Base-by-base conservation (phyloP, 345 rosid genomes). In the Eucalyptus victrix region DNA sequence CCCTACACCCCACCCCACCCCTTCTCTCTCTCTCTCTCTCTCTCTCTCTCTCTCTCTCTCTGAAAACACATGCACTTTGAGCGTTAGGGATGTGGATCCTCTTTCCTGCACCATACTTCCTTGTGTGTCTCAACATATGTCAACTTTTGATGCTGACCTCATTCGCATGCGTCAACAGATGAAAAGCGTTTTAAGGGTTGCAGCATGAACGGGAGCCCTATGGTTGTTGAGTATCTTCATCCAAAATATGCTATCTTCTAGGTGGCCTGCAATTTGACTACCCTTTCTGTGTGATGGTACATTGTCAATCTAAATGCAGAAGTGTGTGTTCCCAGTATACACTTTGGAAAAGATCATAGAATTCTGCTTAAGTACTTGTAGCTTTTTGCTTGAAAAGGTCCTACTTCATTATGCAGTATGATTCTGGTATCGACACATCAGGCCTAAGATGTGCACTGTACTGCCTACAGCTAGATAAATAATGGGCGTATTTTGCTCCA, bases 111-210 rank as follows among this genome's bases (percentile, higher is more conserved):
- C 49, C 49, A 4, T 49, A 49, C 49, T 49, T 15, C 5, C 49
- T 4, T 49, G 49, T 49, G 15, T 49, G 49, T 49, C 1, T 12
- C 1, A 0, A 49, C 49, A 49, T 49, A 49, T 49, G 14, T 49
- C 5, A 5, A 15, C 15, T 49, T 49, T 49, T 49, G 5, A 49
- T 49, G 49, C 49, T 49, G 1, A 49, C 15, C 49, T 1, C 49
- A 49, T 12, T 0, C 2, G 5, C 49, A 49, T 0, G 49, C 15
- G 49, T 49, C 49, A 49, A 49, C 2, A 0, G 5, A 1, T 49
- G 49, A 49, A 2, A 49, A 49, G 49, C 5, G 5, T 49, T 49
- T 49, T 49, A 49, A 4, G 50, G 50, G 50, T 49, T 49, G 2
- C 16, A 49, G 50, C 50, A 1, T 1, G 16, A 49, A 4, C 0